These are phyloP conservation scores for Nakazawaea ishiwadae DNA, from an alignment of 805 yeast species.

Conservation along the genomic window DNA sequence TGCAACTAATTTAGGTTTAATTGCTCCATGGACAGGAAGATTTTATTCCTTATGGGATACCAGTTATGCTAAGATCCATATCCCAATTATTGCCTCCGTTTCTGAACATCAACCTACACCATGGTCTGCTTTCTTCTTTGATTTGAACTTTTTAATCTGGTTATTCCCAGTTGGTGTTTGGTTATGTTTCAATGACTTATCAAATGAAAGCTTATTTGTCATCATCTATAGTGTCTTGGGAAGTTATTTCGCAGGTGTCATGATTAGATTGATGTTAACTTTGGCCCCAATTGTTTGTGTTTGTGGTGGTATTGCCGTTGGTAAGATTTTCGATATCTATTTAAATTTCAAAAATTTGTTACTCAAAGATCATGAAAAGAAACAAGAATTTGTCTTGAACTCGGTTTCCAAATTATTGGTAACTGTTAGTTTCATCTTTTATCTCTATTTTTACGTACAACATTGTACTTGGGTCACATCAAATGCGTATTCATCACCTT, in stretches of 20 bases:
- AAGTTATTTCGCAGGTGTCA: conserved; percentile 97
- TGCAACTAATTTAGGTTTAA: conserved; percentile 85
- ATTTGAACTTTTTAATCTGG: conserved; percentile 91
- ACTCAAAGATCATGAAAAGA: conserved; percentile 12
- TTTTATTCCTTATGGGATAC: conserved; percentile 99
- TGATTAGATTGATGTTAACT: conserved; percentile 97
- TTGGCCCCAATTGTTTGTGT: conserved; percentile 96
- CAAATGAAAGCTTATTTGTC: conserved; percentile 89
- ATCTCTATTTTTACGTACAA: conserved; percentile 75
- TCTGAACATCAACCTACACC: conserved; percentile 99
- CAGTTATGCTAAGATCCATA: conserved; percentile 93
- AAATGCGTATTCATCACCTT: conserved; percentile 94
- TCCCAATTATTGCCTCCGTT: conserved; percentile 97
- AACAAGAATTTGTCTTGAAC: conserved; percentile 23
- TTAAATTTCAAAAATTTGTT: conserved; percentile 44
- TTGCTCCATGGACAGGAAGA: conserved; percentile 99
- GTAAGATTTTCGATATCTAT: conserved; percentile 80
- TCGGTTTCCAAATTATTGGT: conserved; percentile 59
- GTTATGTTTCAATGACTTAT: conserved; percentile 81
- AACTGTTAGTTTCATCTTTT: conserved; percentile 61
- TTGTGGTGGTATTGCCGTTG: conserved; percentile 82
- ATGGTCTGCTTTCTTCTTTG: conserved; percentile 98
- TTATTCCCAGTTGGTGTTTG: conserved; percentile 97
- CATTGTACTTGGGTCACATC: conserved; percentile 98
- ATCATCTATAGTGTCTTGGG: conserved; percentile 90